Percentiles rank a stretch among this genome's conserved stretches.
These are phyloP conservation scores for Rhizopogon vinicolor DNA, from an alignment of 768 basidiomycete genomes.

Conservation along the genomic window DNA sequence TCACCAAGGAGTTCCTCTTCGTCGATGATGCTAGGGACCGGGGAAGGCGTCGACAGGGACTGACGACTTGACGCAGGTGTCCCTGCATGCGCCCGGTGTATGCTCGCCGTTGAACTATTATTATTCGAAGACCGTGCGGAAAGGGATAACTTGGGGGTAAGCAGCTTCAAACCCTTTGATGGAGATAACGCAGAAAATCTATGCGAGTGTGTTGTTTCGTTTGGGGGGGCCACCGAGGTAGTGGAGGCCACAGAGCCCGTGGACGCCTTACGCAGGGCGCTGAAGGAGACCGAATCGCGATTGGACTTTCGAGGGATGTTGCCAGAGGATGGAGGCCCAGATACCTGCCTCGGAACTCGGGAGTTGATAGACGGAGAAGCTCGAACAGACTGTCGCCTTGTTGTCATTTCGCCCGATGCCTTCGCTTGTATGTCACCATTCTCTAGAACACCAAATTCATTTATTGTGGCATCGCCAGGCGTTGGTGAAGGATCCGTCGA, in stretches of 20 bases:
- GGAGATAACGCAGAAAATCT: constrained; percentile 83
- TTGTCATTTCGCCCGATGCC: constrained; percentile 26
- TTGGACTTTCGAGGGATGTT: constrained; percentile 60
- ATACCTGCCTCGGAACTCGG: constrained; percentile 62
- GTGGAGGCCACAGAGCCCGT: constrained; percentile 75
- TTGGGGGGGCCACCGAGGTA: constrained; percentile 44
- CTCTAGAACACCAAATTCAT: constrained; percentile 83
- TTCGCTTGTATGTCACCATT: constrained; percentile 48
- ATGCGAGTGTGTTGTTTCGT: constrained; percentile 35
- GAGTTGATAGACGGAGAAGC: constrained; percentile 60
- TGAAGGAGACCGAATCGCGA: constrained; percentile 78
- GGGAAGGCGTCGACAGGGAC: constrained; percentile 81
- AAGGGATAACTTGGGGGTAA: constrained; percentile 73
- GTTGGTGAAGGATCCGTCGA: constrained; percentile 66
- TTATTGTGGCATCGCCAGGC: constrained; percentile 38
- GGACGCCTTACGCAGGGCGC: constrained; percentile 75
- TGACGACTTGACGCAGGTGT: constrained; percentile 71
- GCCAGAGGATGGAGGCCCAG: constrained; percentile 39
- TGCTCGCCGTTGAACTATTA: constrained; percentile 31
- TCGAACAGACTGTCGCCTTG: constrained; percentile 54
- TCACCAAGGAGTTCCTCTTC: constrained; percentile 89
- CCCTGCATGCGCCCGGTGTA: constrained; percentile 49
- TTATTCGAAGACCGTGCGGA: constrained; percentile 49
- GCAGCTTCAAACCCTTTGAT: constrained; percentile 76
- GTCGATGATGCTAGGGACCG: constrained; percentile 69